phyloP scores from a whole-genome alignment of 2,329 filamentous ascomycete genomes.

The Fusarium sublunatum region DNA sequence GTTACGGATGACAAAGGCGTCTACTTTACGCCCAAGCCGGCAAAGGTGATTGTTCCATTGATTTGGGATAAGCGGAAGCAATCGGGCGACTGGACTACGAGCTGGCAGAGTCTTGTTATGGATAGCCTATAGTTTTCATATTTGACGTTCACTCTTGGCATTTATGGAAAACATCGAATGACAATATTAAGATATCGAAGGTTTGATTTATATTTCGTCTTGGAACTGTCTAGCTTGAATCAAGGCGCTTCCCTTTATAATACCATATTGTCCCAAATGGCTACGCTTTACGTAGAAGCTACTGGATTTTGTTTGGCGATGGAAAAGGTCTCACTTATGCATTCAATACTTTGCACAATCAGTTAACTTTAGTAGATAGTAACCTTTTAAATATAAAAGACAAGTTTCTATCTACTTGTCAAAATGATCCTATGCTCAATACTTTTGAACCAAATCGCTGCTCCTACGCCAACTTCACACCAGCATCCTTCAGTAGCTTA shows the following conservation, averaged over 20 bases:
- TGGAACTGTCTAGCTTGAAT: too few relatives aligned
- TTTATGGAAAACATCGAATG: too few relatives aligned
- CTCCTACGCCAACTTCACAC: slow-evolving; percentile 44
- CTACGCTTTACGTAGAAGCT: too few relatives aligned
- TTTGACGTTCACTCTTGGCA: too few relatives aligned
- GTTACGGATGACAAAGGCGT: slow-evolving; percentile 46
- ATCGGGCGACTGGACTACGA: slow-evolving; percentile 48
- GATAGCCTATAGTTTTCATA: slow-evolving; percentile 17
- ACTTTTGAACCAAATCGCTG: neutral
- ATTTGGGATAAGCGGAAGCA: slow-evolving; percentile 47
- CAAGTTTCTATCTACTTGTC: slow-evolving; percentile 14
- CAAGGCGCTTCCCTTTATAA: too few relatives aligned
- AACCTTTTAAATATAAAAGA: neutral
- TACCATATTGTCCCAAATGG: too few relatives aligned
- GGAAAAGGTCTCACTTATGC: too few relatives aligned
- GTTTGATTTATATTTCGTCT: too few relatives aligned
- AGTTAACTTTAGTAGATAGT: neutral
- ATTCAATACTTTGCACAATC: too few relatives aligned
- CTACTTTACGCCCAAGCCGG: slow-evolving; percentile 45
- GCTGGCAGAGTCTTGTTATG: slow-evolving; percentile 44
- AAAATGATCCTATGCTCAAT: slow-evolving; percentile 3
- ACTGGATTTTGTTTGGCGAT: too few relatives aligned
- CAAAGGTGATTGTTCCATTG: slow-evolving; percentile 43
- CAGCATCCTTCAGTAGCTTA: slow-evolving; percentile 53
- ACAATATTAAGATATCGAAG: too few relatives aligned